Evolutionary conservation across 2,329 filamentous ascomycete genomes (phyloP), one percentile per base, ranked within the genome.

Genomic region (Xylaria sp.): DNA sequence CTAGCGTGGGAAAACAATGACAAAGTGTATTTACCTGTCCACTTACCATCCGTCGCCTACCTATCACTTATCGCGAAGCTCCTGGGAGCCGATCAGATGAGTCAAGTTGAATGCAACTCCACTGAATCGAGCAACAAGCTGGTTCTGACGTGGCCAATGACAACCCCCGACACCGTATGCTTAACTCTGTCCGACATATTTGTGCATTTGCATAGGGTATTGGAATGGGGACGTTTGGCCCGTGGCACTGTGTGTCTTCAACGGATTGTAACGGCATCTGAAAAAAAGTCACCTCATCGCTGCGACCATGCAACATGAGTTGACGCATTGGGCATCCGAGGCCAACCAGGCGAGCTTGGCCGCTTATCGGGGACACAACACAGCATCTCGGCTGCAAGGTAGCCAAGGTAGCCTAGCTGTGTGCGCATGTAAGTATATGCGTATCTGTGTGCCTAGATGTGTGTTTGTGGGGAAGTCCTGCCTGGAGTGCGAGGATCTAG

Each of bases 401-500:
- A 11, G 4, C n/a, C 35, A 31, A 15, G 23, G 12, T n/a, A 9
- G 31, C 31, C 15, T 35, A 25, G 4, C 25, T 51, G 17, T 23
- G 17, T 37, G 14, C 23, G 19, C 23, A 6, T 38, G 19, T 23
- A 19, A 23, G 7, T 38, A 11, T 2, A 1, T 43, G 8, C 12
- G 5, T 21, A 11, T 43, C 11, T 23, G 17, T 23, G 17, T 43
- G 40, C 21, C 11, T 23, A 11, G n/a, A n/a, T 12, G 6, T 49
- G 28, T 25, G 57, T 47, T 37, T 63, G 57, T 63, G 61, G 61
- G 61, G 61, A 63, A 63, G 61, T 57, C 51, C 61, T 63, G 40
- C 3, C 57, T 53, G 47, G 19, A 28, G 56, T 28, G 14, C 14
- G 14, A 43, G 55, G 43, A 28, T 43, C n/a, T n/a, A n/a, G n/a